Percentiles rank a stretch among this genome's conserved stretches.
These are phyloP conservation scores for Limnanthes douglasii DNA, from an alignment of 345 rosid genomes.

Conservation along the genomic window DNA sequence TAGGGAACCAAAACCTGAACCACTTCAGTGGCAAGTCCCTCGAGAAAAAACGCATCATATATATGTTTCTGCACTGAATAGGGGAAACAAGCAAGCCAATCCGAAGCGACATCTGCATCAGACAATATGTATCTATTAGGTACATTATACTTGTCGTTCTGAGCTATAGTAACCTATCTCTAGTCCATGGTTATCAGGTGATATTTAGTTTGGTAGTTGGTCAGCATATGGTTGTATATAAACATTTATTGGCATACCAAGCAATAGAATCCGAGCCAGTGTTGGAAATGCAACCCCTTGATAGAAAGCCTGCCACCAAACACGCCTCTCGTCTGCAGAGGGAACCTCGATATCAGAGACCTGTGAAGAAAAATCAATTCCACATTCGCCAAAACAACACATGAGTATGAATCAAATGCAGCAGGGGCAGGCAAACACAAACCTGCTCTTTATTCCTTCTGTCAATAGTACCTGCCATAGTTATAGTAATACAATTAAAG, in stretches of 20 bases:
- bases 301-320: conserved; percentile 42
- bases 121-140: too few species aligned
- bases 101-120: conserved; percentile 80
- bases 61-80: conserved; percentile 47
- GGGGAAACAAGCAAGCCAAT: conserved; percentile 90
- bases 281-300: conserved; percentile 63
- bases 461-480: conserved; percentile 36
- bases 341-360: conserved; percentile 21
- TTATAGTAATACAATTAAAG: too few species aligned
- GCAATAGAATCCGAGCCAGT: conserved; percentile 50
- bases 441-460: conserved; percentile 42
- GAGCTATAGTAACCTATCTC: too few species aligned
- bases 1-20: conserved; percentile 67
- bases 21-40: conserved; percentile 54
- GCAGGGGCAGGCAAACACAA: conserved; percentile 7
- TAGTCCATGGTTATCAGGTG: too few species aligned
- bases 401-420: background rate
- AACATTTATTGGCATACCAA: too few species aligned
- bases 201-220: too few species aligned
- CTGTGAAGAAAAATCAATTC: conserved; percentile 16
- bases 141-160: too few species aligned
- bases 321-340: conserved; percentile 30
- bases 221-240: too few species aligned
- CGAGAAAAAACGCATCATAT: conserved; percentile 69
- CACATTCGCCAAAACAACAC: conserved; percentile 2